Conservation (phyloP, 2,329 filamentous ascomycete genomes). For the Aspergillus viridinutans region DNA sequence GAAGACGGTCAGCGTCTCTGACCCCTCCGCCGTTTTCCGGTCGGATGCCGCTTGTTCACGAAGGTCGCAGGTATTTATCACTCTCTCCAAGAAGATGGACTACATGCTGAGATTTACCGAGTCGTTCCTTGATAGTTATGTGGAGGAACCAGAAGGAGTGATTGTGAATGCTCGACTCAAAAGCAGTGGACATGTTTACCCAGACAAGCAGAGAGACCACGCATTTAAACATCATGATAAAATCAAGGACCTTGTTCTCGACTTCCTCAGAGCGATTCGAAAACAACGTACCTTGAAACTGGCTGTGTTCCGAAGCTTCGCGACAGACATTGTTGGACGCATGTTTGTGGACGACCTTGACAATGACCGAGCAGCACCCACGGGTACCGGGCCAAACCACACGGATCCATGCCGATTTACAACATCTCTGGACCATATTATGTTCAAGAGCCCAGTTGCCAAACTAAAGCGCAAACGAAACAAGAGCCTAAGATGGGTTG, state of each 20-base stretch:
- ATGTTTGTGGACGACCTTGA: background rate
- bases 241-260: background rate
- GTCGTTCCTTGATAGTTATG: background rate
- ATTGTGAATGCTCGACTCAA: background rate
- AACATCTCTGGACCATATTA: background rate
- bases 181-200: background rate
- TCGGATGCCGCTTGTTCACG: background rate
- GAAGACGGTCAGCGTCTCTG: conserved; percentile 12
- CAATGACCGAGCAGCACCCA: background rate
- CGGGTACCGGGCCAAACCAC: background rate
- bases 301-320: background rate
- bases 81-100: too few relatives aligned
- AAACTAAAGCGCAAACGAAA: conserved; percentile 1
- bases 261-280: background rate
- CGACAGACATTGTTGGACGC: background rate
- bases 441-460: conserved; percentile 4
- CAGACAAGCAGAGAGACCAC: background rate
- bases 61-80: background rate
- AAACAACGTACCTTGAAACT: background rate
- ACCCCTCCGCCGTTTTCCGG: conserved; percentile 2
- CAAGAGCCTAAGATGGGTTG: background rate
- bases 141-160: background rate
- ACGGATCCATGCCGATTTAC: background rate
- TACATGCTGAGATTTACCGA: too few relatives aligned
- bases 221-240: background rate